phyloP scores from a whole-genome alignment of 108 stramenopile genomes.

The Pseudonitzschia delicatissima region DNA sequence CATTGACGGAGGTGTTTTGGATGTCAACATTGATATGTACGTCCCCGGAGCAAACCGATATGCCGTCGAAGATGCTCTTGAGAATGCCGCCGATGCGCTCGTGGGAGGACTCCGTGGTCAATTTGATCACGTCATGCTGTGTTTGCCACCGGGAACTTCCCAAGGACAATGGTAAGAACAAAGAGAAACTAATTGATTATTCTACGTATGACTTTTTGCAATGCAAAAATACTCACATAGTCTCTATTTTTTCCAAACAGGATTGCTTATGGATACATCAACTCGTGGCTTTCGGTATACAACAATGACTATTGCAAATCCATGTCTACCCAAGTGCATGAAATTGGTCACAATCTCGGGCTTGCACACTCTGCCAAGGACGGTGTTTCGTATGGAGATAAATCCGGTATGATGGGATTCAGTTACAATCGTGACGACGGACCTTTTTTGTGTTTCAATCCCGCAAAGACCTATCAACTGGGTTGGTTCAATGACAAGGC shows the following conservation, averaged over 20 bases:
- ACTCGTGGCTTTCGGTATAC: slow-evolving; percentile 16
- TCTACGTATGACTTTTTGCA: no score
- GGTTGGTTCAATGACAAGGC: slow-evolving; percentile 45
- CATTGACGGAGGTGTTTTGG: slow-evolving; percentile 1
- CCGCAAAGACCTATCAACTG: slow-evolving; percentile 44
- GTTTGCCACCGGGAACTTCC: slow-evolving; percentile 39
- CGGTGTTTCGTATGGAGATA: slow-evolving; percentile 9
- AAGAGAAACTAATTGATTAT: no score
- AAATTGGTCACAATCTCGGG: slow-evolving; percentile 46
- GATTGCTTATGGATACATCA: slow-evolving; percentile 13
- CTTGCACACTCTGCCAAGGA: slow-evolving; percentile 33
- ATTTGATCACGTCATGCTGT: slow-evolving; percentile 58
- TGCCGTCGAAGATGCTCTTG: slow-evolving; percentile 3
- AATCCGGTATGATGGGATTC: slow-evolving; percentile 42
- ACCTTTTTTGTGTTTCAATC: slow-evolving; percentile 63
- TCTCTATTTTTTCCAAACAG: neutral
- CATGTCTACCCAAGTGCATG: slow-evolving; percentile 14
- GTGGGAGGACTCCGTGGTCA: slow-evolving; percentile 15
- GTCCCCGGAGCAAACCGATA: neutral
- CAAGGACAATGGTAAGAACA: slow-evolving; percentile 17
- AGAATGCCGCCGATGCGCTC: neutral
- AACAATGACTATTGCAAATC: slow-evolving; percentile 14
- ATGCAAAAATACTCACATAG: no score
- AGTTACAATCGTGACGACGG: slow-evolving; percentile 36
- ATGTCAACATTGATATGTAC: slow-evolving; percentile 3